phyloP scores from a whole-genome alignment of 2,329 filamentous ascomycete genomes.

The Amesomyces nigricolor region DNA sequence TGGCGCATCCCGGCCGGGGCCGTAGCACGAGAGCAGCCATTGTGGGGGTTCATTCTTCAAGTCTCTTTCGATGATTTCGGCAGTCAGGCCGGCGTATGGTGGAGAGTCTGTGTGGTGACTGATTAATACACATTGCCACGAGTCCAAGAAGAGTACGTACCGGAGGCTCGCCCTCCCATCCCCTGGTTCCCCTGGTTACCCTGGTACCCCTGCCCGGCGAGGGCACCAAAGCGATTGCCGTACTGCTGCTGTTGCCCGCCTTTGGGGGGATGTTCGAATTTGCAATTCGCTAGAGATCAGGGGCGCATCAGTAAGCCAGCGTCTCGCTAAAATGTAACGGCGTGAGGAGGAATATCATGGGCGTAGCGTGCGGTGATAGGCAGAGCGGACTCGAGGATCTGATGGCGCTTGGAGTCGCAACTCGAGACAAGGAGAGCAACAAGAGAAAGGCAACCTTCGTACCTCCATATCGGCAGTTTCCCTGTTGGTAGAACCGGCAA shows the following conservation, averaged over 20 bases:
- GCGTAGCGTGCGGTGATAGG: slow-evolving; percentile 1
- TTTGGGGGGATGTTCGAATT: slow-evolving; percentile 48
- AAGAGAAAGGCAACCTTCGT: slow-evolving; percentile 25
- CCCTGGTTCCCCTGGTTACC: not conserved
- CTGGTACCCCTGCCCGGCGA: slow-evolving; percentile 20
- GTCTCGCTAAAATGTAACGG: not conserved
- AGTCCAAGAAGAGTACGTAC: slow-evolving; percentile 28
- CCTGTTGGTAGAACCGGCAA: slow-evolving; percentile 47
- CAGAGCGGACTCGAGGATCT: not conserved
- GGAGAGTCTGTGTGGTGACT: slow-evolving; percentile 24
- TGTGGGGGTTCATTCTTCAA: slow-evolving; percentile 64
- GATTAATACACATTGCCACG: not conserved
- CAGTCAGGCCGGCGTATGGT: slow-evolving; percentile 47
- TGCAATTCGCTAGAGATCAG: slow-evolving; percentile 42
- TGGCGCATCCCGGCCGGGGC: slow-evolving; percentile 69
- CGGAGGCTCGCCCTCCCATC: slow-evolving; percentile 12
- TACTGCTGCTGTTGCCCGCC: slow-evolving; percentile 30
- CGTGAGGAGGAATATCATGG: not conserved
- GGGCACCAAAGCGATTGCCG: slow-evolving; percentile 52
- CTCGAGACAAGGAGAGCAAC: not conserved
- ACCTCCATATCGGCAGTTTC: slow-evolving; percentile 49
- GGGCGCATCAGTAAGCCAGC: slow-evolving; percentile 5
- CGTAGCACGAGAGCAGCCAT: slow-evolving; percentile 86
- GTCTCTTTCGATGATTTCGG: slow-evolving; percentile 58
- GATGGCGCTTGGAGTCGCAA: slow-evolving; percentile 3